Evolutionary conservation across 192 early-diverging fungal genomes (phyloP).

Genomic region (Linnemannia hyalina): DNA sequence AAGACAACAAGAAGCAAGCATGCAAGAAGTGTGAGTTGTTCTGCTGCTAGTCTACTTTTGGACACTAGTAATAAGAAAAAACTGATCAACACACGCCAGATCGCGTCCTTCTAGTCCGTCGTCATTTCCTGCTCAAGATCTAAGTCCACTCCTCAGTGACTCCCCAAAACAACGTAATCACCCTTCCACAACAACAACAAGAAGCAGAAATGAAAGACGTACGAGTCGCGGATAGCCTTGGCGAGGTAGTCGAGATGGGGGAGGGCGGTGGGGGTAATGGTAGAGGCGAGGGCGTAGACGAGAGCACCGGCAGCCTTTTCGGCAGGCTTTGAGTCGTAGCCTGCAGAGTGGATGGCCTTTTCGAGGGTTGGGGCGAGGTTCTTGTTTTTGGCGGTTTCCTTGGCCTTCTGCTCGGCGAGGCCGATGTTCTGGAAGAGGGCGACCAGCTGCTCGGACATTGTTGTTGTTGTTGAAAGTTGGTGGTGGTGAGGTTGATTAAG

Average conservation of each 20-base stretch:
- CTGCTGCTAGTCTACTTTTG: not conserved
- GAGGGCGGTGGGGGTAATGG: conserved; percentile 79
- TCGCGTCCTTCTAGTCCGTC: not conserved
- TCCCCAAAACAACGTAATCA: not conserved
- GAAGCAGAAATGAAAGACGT: not conserved
- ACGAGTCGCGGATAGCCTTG: conserved; percentile 75
- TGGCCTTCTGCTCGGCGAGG: conserved; percentile 90
- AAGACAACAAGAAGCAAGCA: not conserved
- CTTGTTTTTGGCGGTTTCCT: conserved; percentile 96
- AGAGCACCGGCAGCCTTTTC: conserved; percentile 79
- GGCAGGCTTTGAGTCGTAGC: conserved; percentile 58
- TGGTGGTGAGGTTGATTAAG: not conserved
- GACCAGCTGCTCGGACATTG: conserved; percentile 65
- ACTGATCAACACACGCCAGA: not conserved
- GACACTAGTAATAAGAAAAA: not conserved
- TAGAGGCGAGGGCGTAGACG: conserved; percentile 90
- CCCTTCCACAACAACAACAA: not conserved
- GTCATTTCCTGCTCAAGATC: not conserved
- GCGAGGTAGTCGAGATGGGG: conserved; percentile 87
- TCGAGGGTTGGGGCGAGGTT: conserved; percentile 88
- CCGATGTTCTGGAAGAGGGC: conserved; percentile 89
- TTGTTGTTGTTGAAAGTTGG: not conserved
- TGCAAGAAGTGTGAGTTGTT: not conserved
- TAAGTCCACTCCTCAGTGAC: not conserved
- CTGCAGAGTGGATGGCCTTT: conserved; percentile 77